phyloP scores from a whole-genome alignment of 164 flowering plant species.

The Tetrastigma voinierianum region DNA sequence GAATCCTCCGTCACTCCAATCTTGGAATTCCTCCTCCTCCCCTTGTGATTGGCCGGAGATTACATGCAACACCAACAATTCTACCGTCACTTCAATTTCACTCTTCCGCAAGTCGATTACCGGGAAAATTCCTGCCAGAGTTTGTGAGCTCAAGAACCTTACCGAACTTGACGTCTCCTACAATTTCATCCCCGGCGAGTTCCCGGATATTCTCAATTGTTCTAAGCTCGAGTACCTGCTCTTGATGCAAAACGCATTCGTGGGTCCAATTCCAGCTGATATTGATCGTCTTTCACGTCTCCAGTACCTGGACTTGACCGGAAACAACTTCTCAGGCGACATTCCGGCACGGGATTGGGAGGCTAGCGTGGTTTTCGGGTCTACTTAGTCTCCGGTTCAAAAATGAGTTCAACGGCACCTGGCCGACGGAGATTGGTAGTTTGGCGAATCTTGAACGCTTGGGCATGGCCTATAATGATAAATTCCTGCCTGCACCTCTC shows the following conservation, averaged over 20 bases:
- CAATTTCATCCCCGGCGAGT: constrained; percentile 49
- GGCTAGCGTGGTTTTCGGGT: constrained; percentile 30
- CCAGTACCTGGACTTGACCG: constrained; percentile 35
- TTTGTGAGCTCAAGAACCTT: constrained; percentile 61
- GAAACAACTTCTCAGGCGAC: constrained; percentile 73
- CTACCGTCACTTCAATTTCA: constrained; percentile 39
- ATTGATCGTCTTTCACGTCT: constrained; percentile 46
- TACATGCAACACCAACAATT: constrained; percentile 29
- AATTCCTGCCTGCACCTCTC: constrained; percentile 35
- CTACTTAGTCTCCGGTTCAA: constrained; percentile 21
- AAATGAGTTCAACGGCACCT: constrained; percentile 53
- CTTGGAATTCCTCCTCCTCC: constrained; percentile 48
- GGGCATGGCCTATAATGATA: constrained; percentile 35
- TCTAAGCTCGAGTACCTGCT: constrained; percentile 46
- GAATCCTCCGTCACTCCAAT: constrained; percentile 31
- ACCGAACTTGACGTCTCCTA: constrained; percentile 26
- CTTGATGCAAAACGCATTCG: constrained; percentile 59
- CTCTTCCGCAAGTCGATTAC: constrained; percentile 28
- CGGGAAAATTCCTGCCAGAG: constrained; percentile 31
- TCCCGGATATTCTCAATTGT: constrained; percentile 60
- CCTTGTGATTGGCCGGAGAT: constrained; percentile 64
- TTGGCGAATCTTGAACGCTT: constrained; percentile 38
- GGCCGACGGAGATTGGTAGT: constrained; percentile 62
- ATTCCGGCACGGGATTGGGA: constrained; percentile 54
- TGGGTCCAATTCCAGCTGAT: constrained; percentile 56